Evolutionary conservation across 1,284 basidiomycete species (phyloP).

Genomic region (Leucocoprinus gongylophorus): DNA sequence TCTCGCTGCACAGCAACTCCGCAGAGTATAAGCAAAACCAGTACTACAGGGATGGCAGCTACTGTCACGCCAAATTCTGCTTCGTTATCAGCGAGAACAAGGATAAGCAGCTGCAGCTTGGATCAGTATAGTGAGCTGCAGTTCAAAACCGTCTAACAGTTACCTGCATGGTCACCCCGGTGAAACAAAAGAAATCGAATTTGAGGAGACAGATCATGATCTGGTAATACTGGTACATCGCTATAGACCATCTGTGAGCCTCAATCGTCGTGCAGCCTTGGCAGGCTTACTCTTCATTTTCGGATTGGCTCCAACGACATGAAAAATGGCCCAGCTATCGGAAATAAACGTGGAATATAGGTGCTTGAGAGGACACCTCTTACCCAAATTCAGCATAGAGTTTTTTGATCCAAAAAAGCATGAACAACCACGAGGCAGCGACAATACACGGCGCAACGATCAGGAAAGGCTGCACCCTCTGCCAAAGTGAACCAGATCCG

Average conservation of each 20-base stretch:
- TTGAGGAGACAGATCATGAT: slow-evolving; percentile 80
- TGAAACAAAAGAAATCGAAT: slow-evolving; percentile 82
- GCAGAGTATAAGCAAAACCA: slow-evolving; percentile 59
- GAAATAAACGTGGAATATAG: background rate
- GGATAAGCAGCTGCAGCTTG: slow-evolving; percentile 54
- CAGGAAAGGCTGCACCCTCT: slow-evolving; percentile 38
- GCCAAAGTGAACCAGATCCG: slow-evolving; percentile 40
- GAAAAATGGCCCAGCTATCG: slow-evolving; percentile 73
- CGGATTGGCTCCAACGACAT: slow-evolving; percentile 74
- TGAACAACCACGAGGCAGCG: slow-evolving; percentile 42
- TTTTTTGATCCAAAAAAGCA: slow-evolving; percentile 49
- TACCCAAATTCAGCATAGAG: slow-evolving; percentile 60
- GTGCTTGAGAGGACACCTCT: slow-evolving; percentile 15
- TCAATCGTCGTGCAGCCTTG: background rate
- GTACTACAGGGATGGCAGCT: slow-evolving; percentile 74
- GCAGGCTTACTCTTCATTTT: slow-evolving; percentile 63
- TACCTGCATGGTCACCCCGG: slow-evolving; percentile 82
- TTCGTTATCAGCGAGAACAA: slow-evolving; percentile 56
- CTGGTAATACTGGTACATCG: slow-evolving; percentile 81
- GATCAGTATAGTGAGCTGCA: slow-evolving; percentile 6
- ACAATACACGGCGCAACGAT: slow-evolving; percentile 51
- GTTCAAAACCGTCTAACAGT: slow-evolving; percentile 5
- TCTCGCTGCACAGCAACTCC: slow-evolving; percentile 69
- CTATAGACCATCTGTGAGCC: slow-evolving; percentile 31
- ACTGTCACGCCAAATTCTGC: slow-evolving; percentile 77